These are phyloP conservation scores for Saccharomyces jurei DNA, from an alignment of 805 yeast genomes.

Conservation along the genomic window DNA sequence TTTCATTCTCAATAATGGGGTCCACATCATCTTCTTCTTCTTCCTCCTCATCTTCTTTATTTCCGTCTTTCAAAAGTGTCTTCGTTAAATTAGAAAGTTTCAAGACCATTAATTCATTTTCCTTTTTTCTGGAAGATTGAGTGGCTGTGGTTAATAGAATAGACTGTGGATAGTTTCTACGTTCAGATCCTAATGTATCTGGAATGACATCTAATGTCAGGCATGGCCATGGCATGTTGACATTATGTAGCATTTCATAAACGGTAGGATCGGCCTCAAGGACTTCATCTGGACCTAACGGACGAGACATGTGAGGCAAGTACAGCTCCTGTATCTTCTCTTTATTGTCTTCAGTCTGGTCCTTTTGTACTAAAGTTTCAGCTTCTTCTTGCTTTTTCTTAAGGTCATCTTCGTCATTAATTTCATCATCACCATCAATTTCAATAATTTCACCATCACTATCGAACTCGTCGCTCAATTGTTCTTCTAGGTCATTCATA, in stretches of 20 bases:
- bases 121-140: constrained; percentile 80
- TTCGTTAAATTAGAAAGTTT: constrained; percentile 75
- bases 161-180: constrained; percentile 84
- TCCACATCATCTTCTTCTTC: constrained; percentile 65
- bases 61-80: constrained; percentile 79
- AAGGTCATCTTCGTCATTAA: constrained; percentile 30
- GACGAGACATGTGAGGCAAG: constrained; percentile 81
- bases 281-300: constrained; percentile 91
- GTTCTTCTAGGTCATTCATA: constrained; percentile 82
- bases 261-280: constrained; percentile 94
- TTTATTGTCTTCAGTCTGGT: constrained; percentile 30
- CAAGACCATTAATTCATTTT: constrained; percentile 80
- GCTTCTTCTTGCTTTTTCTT: constrained; percentile 32
- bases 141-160: constrained; percentile 85
- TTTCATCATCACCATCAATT: constrained; percentile 54
- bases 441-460: constrained; percentile 87
- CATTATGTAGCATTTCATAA: constrained; percentile 92
- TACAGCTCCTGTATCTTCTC: constrained; percentile 44
- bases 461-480: constrained; percentile 85
- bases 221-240: constrained; percentile 95
- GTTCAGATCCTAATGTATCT: constrained; percentile 77
- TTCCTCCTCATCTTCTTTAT: constrained; percentile 65
- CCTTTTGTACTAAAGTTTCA: constrained; percentile 33
- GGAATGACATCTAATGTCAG: constrained; percentile 83
- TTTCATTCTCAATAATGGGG: constrained; percentile 81